Conservation (phyloP, 768 basidiomycete species). For the Multifurca ochricompacta region DNA sequence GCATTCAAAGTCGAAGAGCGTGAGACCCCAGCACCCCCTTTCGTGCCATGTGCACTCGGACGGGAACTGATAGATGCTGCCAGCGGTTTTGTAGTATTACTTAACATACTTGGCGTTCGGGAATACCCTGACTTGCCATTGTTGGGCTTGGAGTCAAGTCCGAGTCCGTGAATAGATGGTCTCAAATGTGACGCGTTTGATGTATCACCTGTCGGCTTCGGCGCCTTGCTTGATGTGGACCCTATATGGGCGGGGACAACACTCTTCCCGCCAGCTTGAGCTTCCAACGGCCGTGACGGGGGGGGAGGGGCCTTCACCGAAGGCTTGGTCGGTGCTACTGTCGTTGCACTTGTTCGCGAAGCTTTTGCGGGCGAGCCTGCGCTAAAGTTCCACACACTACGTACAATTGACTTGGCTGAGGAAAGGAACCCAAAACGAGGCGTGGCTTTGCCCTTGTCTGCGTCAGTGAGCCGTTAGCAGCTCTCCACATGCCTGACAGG, state of each 20-base stretch:
- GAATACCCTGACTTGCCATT: neutral
- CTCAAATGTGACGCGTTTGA: conserved; percentile 18
- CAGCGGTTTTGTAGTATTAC: conserved; percentile 5
- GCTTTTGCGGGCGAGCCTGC: conserved; percentile 27
- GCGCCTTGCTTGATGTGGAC: conserved; percentile 5
- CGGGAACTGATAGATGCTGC: conserved; percentile 12
- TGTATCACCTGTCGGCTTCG: conserved; percentile 9
- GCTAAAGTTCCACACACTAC: conserved; percentile 65
- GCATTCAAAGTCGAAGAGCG: conserved; percentile 27
- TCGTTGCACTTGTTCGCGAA: conserved; percentile 22
- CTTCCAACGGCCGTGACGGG: conserved; percentile 1
- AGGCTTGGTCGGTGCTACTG: conserved; percentile 27
- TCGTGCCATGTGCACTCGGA: conserved; percentile 23
- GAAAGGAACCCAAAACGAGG: conserved; percentile 65
- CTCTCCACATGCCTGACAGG: neutral
- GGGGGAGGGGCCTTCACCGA: conserved; percentile 12
- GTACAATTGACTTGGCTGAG: conserved; percentile 60
- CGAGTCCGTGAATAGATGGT: conserved; percentile 27
- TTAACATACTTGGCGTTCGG: neutral
- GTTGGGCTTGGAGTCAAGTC: conserved; percentile 9
- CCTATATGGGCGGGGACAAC: neutral
- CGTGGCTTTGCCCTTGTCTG: conserved; percentile 35
- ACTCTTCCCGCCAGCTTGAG: neutral
- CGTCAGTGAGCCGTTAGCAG: neutral
- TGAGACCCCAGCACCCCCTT: conserved; percentile 22